A percentile compares a stretch with the other conserved stretches of the same genome.
These are phyloP conservation scores for Melanogaster broomeanus DNA, from an alignment of 768 basidiomycete genomes.

Conservation along the genomic window DNA sequence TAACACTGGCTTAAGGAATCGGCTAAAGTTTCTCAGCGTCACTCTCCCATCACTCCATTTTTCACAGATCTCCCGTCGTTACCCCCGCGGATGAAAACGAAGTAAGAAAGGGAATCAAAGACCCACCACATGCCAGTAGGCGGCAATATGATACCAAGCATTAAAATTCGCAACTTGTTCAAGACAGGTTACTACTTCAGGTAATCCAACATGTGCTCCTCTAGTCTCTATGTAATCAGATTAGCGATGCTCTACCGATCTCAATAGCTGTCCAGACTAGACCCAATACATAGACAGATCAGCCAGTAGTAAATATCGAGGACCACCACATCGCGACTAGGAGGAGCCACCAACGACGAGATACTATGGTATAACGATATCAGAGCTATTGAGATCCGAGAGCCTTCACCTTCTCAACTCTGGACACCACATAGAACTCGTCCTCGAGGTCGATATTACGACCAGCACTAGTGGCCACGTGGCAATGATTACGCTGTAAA, in stretches of 20 bases:
- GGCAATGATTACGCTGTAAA: not conserved
- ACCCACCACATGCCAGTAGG: constrained; percentile 1
- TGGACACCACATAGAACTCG: not conserved
- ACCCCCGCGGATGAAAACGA: constrained; percentile 8
- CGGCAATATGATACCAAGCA: no score
- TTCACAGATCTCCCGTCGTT: constrained; percentile 4
- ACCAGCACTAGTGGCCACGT: not conserved
- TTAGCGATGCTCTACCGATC: not conserved
- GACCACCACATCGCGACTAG: no score
- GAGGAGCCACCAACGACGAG: no score
- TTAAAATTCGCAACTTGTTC: not conserved
- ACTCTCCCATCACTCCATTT: not conserved
- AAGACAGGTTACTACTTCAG: no score
- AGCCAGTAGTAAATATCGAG: no score
- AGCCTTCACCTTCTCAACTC: not conserved
- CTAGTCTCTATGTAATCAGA: no score
- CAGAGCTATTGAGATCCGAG: no score
- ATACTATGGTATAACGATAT: no score
- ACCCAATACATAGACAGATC: not conserved
- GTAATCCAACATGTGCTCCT: no score
- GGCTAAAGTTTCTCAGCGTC: constrained; percentile 6
- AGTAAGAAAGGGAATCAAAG: not conserved
- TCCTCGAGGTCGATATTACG: not conserved
- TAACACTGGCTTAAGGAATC: constrained; percentile 7
- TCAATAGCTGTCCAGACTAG: not conserved